Conservation (phyloP, 352 stramenopile species). For the Thraustotheca clavata region DNA sequence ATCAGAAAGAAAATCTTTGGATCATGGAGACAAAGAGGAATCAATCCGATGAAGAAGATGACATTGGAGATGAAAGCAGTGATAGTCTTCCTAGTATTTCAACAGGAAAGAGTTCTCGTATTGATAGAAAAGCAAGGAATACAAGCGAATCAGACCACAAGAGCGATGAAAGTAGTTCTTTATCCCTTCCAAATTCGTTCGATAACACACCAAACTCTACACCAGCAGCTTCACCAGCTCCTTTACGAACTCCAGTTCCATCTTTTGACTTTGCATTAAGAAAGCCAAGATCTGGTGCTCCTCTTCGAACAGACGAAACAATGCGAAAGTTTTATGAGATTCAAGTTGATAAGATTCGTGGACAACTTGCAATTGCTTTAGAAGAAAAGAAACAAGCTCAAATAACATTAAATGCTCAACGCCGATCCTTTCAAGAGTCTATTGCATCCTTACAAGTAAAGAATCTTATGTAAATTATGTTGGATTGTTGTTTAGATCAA, state of each 20-base stretch:
- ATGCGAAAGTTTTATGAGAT: conserved; percentile 80
- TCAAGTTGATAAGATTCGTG: conserved; percentile 65
- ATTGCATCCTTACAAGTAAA: conserved; percentile 27
- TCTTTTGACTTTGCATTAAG: conserved; percentile 7
- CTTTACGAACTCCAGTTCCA: not conserved
- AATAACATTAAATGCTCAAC: conserved; percentile 39
- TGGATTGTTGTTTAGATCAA: not conserved
- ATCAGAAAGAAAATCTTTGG: too few relatives aligned
- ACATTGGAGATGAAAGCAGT: not conserved
- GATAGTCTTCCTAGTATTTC: not conserved
- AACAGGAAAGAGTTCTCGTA: not conserved
- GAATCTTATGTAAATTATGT: not conserved
- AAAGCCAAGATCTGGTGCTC: not conserved
- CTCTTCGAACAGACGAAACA: conserved; percentile 25
- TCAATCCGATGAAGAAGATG: not conserved
- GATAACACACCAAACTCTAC: conserved; percentile 13
- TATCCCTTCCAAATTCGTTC: conserved; percentile 17
- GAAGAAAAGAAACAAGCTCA: conserved; percentile 44
- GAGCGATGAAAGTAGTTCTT: conserved; percentile 13
- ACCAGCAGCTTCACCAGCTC: not conserved
- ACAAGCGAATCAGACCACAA: not conserved
- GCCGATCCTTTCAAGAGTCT: conserved; percentile 25
- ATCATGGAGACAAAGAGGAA: too few relatives aligned
- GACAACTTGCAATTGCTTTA: conserved; percentile 38
- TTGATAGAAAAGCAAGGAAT: not conserved